phyloP scores from a whole-genome alignment of 2,329 filamentous ascomycete species.

The Pezicula neosporulosa region DNA sequence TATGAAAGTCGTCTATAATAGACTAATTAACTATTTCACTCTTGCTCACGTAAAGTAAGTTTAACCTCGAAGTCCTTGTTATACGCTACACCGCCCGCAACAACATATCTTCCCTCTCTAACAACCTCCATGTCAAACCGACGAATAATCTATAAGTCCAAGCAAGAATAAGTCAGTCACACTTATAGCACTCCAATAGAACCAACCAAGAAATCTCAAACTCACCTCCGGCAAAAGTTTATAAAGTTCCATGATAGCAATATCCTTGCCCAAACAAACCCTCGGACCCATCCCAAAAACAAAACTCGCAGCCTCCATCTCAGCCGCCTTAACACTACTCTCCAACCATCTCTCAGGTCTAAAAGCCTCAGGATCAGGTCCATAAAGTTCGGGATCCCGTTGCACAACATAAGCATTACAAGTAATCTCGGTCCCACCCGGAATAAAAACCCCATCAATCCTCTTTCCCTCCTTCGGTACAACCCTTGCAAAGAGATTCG shows the following conservation, averaged over 20 bases:
- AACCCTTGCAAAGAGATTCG: too few relatives aligned
- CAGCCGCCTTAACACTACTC: neutral
- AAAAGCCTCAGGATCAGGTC: conserved; percentile 46
- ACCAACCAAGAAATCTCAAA: neutral
- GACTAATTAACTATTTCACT: too few relatives aligned
- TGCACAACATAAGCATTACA: conserved; percentile 53
- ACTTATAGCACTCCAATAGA: neutral
- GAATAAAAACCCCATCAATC: too few relatives aligned
- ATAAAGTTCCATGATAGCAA: conserved; percentile 20
- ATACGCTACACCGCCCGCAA: conserved; percentile 17
- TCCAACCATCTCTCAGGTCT: conserved; percentile 52
- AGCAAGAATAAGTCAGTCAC: neutral
- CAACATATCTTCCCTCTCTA: conserved; percentile 12
- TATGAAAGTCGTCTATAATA: too few relatives aligned
- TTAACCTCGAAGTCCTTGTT: conserved; percentile 13
- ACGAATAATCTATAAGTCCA: conserved; percentile 2
- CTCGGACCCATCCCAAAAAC: conserved; percentile 18
- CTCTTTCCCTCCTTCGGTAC: too few relatives aligned
- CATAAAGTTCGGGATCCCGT: conserved; percentile 44
- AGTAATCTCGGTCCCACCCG: conserved; percentile 36
- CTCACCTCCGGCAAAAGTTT: conserved; percentile 19
- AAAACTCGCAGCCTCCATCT: conserved; percentile 15
- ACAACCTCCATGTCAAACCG: conserved; percentile 15
- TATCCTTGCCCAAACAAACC: conserved; percentile 22
- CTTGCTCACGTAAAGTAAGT: neutral